Evolutionary conservation across 2,329 filamentous ascomycete genomes (phyloP).

Genomic region (Fusarium falciforme): DNA sequence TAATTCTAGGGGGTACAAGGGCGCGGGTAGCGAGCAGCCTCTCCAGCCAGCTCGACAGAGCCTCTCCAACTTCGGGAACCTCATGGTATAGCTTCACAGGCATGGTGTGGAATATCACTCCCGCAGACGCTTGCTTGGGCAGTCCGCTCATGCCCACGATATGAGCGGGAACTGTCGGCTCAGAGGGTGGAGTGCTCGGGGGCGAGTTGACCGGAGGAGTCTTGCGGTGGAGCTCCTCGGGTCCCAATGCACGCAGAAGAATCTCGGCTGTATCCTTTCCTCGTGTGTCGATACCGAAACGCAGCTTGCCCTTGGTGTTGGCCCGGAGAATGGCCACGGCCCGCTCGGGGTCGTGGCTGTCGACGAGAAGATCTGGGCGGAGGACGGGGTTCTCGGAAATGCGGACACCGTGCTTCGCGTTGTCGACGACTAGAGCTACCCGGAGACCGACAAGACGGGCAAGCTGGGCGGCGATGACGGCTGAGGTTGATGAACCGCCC

Average conservation of each 20-base stretch:
- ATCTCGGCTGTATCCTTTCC: slow-evolving; percentile 72
- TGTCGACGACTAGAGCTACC: slow-evolving; percentile 75
- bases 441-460: slow-evolving; percentile 73
- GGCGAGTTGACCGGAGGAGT: slow-evolving; percentile 47
- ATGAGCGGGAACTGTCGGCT: slow-evolving; percentile 57
- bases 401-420: slow-evolving; percentile 71
- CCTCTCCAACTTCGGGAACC: slow-evolving; percentile 70
- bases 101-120: slow-evolving; percentile 70
- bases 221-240: slow-evolving; percentile 56
- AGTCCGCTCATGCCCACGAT: slow-evolving; percentile 75
- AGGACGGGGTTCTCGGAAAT: slow-evolving; percentile 59
- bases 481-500: slow-evolving; percentile 80
- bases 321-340: slow-evolving; percentile 73
- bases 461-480: slow-evolving; percentile 74
- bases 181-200: slow-evolving; percentile 51
- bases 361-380: slow-evolving; percentile 73
- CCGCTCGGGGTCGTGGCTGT: slow-evolving; percentile 73
- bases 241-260: slow-evolving; percentile 55
- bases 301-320: slow-evolving; percentile 66
- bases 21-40: slow-evolving; percentile 65
- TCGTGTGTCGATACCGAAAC: slow-evolving; percentile 76
- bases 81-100: slow-evolving; percentile 84
- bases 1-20: slow-evolving; percentile 72
- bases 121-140: slow-evolving; percentile 63
- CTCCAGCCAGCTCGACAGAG: slow-evolving; percentile 75